These are phyloP conservation scores for Vaccinium vitisidaea DNA, from an alignment of 148 eudicot species.

Conservation along the genomic window DNA sequence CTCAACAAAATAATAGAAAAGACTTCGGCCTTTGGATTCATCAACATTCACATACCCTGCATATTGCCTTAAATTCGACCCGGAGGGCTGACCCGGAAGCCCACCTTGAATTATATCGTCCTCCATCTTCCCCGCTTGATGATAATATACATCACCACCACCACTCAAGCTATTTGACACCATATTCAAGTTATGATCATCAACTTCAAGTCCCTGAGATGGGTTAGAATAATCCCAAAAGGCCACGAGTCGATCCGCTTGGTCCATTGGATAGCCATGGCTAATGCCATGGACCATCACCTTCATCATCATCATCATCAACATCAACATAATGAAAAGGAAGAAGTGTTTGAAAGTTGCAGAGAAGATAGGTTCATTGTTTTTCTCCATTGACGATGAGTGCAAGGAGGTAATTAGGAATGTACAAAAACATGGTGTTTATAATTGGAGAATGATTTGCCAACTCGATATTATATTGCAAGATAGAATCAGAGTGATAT, in stretches of 20 bases:
- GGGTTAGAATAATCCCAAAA: constrained; percentile 15
- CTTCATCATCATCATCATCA: not conserved
- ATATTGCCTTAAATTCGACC: constrained; percentile 36
- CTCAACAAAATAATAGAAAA: constrained; percentile 49
- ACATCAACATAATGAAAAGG: not conserved
- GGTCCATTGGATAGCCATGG: constrained; percentile 13
- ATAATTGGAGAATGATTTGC: not conserved
- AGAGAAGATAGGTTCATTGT: constrained; percentile 1
- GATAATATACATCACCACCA: too few relatives aligned
- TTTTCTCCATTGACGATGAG: constrained; percentile 24
- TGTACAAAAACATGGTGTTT: not conserved
- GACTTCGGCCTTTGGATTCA: constrained; percentile 30
- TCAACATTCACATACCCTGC: constrained; percentile 47
- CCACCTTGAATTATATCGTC: too few relatives aligned
- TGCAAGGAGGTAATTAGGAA: not conserved
- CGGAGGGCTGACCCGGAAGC: constrained; percentile 40
- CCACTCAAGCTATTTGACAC: too few relatives aligned
- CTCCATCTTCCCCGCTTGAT: too few relatives aligned
- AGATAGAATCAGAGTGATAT: not conserved
- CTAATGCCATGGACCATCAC: constrained; percentile 3
- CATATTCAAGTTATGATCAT: constrained; percentile 5
- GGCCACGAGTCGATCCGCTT: constrained; percentile 25
- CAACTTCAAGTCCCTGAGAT: not conserved
- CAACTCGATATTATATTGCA: not conserved
- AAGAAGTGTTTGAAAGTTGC: not conserved